Evolutionary conservation across 2,329 filamentous ascomycete species (phyloP).

Genomic region (Fusarium pseudonygamai): DNA sequence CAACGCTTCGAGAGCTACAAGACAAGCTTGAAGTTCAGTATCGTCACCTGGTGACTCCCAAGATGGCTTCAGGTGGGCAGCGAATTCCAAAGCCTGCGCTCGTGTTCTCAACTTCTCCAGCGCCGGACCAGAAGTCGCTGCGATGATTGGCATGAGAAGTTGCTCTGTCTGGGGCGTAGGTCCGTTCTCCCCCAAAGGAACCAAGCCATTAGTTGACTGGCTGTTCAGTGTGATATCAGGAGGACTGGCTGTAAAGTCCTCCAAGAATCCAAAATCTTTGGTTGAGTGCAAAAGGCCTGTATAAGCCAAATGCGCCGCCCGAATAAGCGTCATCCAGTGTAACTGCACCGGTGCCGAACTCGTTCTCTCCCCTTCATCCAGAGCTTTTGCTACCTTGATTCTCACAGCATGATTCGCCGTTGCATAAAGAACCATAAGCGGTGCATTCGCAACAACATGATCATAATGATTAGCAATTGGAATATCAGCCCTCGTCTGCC

Average conservation of each 20-base stretch:
- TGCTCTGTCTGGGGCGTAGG: constrained; percentile 3
- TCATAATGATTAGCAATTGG: constrained; percentile 43
- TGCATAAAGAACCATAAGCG: constrained; percentile 55
- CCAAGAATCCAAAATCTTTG: background rate
- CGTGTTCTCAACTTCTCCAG: background rate
- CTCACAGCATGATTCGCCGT: constrained; percentile 51
- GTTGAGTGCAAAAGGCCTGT: constrained; percentile 8
- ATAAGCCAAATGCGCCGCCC: constrained; percentile 32
- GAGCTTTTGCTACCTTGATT: constrained; percentile 45
- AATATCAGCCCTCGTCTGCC: constrained; percentile 49
- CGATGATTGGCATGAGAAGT: constrained; percentile 28
- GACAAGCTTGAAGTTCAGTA: constrained; percentile 12
- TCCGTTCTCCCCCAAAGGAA: constrained; percentile 11
- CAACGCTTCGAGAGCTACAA: constrained; percentile 13
- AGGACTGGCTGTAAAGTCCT: background rate
- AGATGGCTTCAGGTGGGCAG: background rate
- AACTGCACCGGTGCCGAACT: background rate
- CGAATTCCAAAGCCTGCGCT: constrained; percentile 5
- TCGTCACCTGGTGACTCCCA: background rate
- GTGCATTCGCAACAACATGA: constrained; percentile 43
- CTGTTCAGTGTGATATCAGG: background rate
- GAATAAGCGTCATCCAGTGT: constrained; percentile 37
- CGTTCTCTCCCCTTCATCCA: constrained; percentile 4
- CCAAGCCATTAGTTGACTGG: background rate
- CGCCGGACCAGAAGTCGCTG: constrained; percentile 4